Percentiles rank a stretch among this genome's conserved stretches.
phyloP scores from a whole-genome alignment of 495 filamentous ascomycete species.

The Podospora bellae-mahoneyi region DNA sequence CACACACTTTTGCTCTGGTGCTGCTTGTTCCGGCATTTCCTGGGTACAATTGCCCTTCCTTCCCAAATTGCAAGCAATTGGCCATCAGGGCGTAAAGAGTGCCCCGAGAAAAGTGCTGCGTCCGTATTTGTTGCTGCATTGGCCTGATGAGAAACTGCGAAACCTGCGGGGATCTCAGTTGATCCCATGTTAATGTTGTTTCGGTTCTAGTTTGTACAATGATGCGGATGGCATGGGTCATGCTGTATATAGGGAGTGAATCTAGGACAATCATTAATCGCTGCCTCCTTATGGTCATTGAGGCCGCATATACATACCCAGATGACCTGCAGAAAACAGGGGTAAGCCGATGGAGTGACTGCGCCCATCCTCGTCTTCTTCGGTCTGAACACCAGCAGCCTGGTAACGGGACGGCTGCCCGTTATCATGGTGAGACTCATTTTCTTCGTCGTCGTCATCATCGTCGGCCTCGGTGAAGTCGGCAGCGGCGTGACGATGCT shows the following conservation, averaged over 20 bases:
- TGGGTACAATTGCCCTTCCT: conserved; percentile 75
- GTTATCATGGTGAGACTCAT: conserved; percentile 45
- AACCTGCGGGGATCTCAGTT: conserved; percentile 88
- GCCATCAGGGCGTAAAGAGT: conserved; percentile 87
- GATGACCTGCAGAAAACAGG: conserved; percentile 75
- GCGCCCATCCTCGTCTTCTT: conserved; percentile 52
- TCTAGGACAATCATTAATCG: conserved; percentile 21
- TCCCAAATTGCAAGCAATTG: conserved; percentile 88
- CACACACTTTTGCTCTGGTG: conserved; percentile 81
- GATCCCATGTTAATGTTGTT: conserved; percentile 92
- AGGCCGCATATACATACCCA: conserved; percentile 54
- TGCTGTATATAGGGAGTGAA: conserved; percentile 77
- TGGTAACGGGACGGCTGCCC: conserved; percentile 32
- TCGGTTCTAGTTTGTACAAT: conserved; percentile 79
- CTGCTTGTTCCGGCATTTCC: conserved; percentile 77
- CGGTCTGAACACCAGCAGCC: conserved; percentile 20
- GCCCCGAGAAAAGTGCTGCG: conserved; percentile 75
- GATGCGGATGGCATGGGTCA: conserved; percentile 82
- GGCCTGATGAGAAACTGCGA: conserved; percentile 95
- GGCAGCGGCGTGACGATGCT: conserved; percentile 50
- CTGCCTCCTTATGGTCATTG: background rate
- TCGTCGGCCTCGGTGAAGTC: conserved; percentile 56
- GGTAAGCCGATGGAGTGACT: conserved; percentile 63
- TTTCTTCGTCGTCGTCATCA: conserved; percentile 50
- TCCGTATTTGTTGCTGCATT: conserved; percentile 74